Percentiles rank a stretch among this genome's conserved stretches.
phyloP scores from a whole-genome alignment of 78 protist species.

The Reticulomyxa filosa region DNA sequence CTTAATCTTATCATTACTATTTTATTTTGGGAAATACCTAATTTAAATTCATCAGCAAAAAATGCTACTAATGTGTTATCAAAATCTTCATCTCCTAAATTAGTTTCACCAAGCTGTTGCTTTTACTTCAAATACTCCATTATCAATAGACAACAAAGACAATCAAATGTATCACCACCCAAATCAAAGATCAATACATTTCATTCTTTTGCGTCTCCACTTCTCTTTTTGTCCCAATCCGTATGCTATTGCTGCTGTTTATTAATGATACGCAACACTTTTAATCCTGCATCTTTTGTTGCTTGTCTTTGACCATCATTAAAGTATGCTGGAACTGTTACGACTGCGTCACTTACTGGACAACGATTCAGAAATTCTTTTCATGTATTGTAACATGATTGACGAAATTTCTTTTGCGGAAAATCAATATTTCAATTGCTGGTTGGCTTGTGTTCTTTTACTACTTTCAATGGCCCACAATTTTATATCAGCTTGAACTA shows the following conservation, averaged over 20 bases:
- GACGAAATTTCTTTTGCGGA: conserved; percentile 67
- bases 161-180: conserved; percentile 58
- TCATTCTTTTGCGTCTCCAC: conserved; percentile 9
- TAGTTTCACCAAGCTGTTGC: conserved; percentile 87
- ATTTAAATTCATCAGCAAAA: conserved; percentile 47
- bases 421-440: conserved; percentile 6
- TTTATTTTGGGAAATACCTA: no score
- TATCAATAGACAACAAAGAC: conserved; percentile 56
- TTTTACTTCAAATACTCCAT: conserved; percentile 86
- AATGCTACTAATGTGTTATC: conserved; percentile 37
- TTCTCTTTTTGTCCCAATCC: conserved; percentile 56
- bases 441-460: conserved; percentile 26
- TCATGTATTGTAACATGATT: conserved; percentile 46
- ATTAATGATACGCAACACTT: conserved; percentile 75
- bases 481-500: conserved; percentile 28
- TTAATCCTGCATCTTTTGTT: conserved; percentile 86
- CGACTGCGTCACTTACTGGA: conserved; percentile 49
- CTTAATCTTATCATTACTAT: no score
- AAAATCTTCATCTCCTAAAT: conserved; percentile 92
- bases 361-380: conserved; percentile 51
- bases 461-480: conserved; percentile 65
- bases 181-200: conserved; percentile 50
- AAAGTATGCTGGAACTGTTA: conserved; percentile 59
- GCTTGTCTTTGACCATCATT: conserved; percentile 59
- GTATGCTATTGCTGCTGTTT: conserved; percentile 89